Percentiles rank a stretch among this genome's conserved stretches.
Evolutionary conservation across 2,329 filamentous ascomycete genomes (phyloP).

Genomic region (Sarocladium brachiariae): DNA sequence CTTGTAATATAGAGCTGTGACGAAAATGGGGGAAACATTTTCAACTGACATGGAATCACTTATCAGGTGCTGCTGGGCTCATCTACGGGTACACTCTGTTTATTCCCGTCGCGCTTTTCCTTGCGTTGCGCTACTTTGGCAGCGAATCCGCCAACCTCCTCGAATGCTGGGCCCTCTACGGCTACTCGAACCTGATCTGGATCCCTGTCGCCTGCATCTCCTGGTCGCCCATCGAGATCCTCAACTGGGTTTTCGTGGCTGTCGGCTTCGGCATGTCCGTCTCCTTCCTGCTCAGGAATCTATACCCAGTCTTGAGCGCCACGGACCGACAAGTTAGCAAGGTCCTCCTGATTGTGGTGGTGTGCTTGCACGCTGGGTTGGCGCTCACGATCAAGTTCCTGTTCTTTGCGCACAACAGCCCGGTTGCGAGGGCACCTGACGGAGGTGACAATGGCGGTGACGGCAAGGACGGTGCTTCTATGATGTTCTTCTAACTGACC

Average conservation of each 20-base stretch:
- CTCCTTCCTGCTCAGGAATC: constrained; percentile 74
- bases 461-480: background rate
- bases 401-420: constrained; percentile 81
- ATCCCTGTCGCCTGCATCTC: constrained; percentile 87
- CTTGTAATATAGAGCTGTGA: background rate
- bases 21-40: no score
- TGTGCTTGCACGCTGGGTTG: constrained; percentile 81
- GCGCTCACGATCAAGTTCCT: constrained; percentile 92
- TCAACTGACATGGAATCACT: background rate
- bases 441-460: constrained; percentile 9
- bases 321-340: constrained; percentile 91
- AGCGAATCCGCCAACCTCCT: constrained; percentile 88
- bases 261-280: constrained; percentile 80
- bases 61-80: constrained; percentile 78
- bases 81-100: constrained; percentile 93
- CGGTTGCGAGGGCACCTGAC: constrained; percentile 34
- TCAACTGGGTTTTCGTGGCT: constrained; percentile 92
- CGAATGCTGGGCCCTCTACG: constrained; percentile 93
- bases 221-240: constrained; percentile 76
- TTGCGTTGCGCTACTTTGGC: constrained; percentile 87
- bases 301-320: constrained; percentile 86
- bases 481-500: constrained; percentile 4
- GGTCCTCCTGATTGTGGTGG: constrained; percentile 74
- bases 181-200: constrained; percentile 96
- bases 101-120: constrained; percentile 80